Conservation (phyloP, 495 filamentous ascomycete species). For the Hypoxylon perforatum region DNA sequence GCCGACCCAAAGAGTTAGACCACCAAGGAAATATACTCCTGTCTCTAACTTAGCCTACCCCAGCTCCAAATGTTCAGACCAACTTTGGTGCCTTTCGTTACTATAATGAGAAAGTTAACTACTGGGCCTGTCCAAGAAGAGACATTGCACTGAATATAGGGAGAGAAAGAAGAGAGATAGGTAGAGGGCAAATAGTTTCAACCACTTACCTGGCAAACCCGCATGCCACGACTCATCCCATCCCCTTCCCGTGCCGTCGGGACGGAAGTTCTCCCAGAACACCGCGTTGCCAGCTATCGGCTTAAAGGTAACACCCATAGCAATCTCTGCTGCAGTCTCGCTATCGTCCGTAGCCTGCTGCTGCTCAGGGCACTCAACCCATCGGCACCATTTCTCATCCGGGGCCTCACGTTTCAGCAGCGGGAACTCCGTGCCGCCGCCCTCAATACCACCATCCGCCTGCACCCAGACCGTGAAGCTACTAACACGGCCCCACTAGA, state of each 20-base stretch:
- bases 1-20: neutral
- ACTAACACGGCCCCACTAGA: conserved; percentile 56
- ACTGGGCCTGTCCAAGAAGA: neutral
- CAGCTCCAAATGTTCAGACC: conserved; percentile 63
- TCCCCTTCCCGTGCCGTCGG: conserved; percentile 56
- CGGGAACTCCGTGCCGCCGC: conserved; percentile 60
- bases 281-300: conserved; percentile 58
- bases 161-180: conserved; percentile 6
- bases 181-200: neutral
- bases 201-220: conserved; percentile 50
- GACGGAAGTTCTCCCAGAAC: conserved; percentile 62
- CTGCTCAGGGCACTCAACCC: conserved; percentile 51
- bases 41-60: conserved; percentile 40
- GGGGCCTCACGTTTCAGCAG: conserved; percentile 37
- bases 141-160: neutral
- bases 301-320: conserved; percentile 53
- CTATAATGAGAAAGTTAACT: conserved; percentile 26
- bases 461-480: conserved; percentile 61
- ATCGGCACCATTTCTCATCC: conserved; percentile 55
- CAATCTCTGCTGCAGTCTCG: conserved; percentile 6
- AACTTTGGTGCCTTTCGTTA: conserved; percentile 55
- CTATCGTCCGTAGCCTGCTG: conserved; percentile 11
- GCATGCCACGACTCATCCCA: conserved; percentile 62
- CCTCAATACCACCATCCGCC: conserved; percentile 44
- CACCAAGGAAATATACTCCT: neutral